These are phyloP conservation scores for Amphicarpaea edgeworthii DNA, from an alignment of 306 rosid species.

Conservation along the genomic window DNA sequence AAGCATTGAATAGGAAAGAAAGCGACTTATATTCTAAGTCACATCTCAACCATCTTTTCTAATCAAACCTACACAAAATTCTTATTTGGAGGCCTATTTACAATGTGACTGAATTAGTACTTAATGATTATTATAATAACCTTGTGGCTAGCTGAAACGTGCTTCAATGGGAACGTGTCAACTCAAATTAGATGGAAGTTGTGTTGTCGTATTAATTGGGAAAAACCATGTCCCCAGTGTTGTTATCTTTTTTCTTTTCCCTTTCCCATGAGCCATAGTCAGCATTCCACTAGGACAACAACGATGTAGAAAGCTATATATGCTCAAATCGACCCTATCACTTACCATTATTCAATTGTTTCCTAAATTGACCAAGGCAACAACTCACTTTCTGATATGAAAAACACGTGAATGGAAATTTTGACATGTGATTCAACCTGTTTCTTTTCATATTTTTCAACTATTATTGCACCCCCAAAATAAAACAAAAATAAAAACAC, in stretches of 20 bases:
- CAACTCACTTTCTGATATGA: not conserved
- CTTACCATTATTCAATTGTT: constrained; percentile 42
- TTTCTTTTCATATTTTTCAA: not conserved
- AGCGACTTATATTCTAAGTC: too few species aligned
- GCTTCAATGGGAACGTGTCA: constrained; percentile 31
- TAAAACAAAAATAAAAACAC: constrained; percentile 25
- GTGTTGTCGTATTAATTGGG: not conserved
- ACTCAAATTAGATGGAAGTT: not conserved
- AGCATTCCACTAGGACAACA: constrained; percentile 42
- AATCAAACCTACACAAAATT: too few species aligned
- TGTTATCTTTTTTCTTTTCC: not conserved
- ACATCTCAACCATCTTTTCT: too few species aligned
- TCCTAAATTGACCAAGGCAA: constrained; percentile 40
- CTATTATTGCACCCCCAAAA: not conserved
- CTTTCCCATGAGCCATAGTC: constrained; percentile 3
- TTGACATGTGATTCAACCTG: constrained; percentile 30
- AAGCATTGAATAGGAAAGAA: too few species aligned
- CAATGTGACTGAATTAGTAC: constrained; percentile 27
- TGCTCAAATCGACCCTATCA: constrained; percentile 26
- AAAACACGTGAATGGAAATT: not conserved
- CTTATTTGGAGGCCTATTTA: not conserved
- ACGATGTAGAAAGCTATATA: not conserved
- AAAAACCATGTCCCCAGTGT: not conserved
- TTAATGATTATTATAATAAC: not conserved
- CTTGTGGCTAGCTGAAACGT: not conserved